These are phyloP conservation scores for Arachis monticola DNA, from an alignment of 331 rosid genomes.

Conservation along the genomic window DNA sequence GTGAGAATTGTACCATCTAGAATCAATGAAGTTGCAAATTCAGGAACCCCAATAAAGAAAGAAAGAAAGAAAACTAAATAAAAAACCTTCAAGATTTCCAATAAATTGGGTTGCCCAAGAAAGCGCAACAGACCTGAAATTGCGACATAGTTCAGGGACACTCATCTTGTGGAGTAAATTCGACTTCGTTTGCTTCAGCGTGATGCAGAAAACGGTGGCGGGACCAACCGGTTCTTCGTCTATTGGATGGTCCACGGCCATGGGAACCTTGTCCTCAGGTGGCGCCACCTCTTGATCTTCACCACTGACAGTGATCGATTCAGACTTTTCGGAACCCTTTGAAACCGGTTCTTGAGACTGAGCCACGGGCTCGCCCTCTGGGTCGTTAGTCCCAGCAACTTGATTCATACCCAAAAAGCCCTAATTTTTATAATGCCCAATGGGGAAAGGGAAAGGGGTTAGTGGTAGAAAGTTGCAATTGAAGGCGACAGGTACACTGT, in stretches of 20 bases:
- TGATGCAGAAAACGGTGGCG: conserved; percentile 84
- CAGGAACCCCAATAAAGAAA: neutral
- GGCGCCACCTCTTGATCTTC: conserved; percentile 48
- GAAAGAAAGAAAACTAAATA: neutral
- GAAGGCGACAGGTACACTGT: conserved; percentile 97
- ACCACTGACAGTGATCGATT: conserved; percentile 35
- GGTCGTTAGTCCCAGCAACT: conserved; percentile 54
- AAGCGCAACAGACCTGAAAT: conserved; percentile 64
- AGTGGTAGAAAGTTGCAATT: conserved; percentile 92
- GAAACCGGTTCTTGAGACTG: conserved; percentile 49
- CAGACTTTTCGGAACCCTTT: conserved; percentile 51
- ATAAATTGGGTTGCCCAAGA: neutral
- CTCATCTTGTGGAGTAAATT: conserved; percentile 89
- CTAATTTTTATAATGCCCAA: conserved; percentile 53
- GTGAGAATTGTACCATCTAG: neutral
- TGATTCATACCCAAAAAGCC: conserved; percentile 75
- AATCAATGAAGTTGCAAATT: conserved; percentile 4
- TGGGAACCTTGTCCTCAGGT: conserved; percentile 49
- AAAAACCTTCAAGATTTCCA: neutral
- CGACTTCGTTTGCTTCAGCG: conserved; percentile 76
- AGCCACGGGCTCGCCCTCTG: conserved; percentile 61
- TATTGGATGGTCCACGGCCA: conserved; percentile 55
- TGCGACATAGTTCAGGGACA: conserved; percentile 92
- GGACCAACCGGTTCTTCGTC: conserved; percentile 75
- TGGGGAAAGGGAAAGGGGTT: conserved; percentile 38